These are phyloP conservation scores for Teratosphaeria pseudoeucalypti DNA, from an alignment of 2,329 filamentous ascomycete genomes.

Conservation along the genomic window DNA sequence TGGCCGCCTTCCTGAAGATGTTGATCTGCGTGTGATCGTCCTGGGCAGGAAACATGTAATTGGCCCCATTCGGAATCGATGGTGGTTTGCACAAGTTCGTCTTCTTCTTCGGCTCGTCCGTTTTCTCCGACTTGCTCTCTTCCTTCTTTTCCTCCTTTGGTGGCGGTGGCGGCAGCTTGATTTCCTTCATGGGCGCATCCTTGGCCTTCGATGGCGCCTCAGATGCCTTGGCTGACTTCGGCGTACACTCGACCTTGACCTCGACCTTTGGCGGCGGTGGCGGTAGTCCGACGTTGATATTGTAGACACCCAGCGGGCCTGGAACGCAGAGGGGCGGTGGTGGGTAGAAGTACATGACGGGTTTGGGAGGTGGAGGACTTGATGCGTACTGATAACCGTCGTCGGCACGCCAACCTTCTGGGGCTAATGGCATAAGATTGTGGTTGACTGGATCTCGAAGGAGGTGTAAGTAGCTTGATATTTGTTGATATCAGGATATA, in stretches of 20 bases:
- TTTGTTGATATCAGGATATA: background rate
- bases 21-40: conserved; percentile 16
- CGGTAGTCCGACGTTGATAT: background rate
- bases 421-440: background rate
- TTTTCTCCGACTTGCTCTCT: background rate
- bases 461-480: background rate
- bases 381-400: conserved; percentile 1
- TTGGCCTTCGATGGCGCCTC: background rate
- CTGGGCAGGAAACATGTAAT: conserved; percentile 15
- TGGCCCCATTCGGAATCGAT: conserved; percentile 8
- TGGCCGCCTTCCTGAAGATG: conserved; percentile 15
- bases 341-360: background rate
- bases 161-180: background rate
- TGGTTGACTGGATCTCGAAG: background rate
- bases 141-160: conserved; percentile 1
- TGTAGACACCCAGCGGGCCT: conserved; percentile 3
- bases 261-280: background rate
- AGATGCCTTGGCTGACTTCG: background rate
- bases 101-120: conserved; percentile 4
- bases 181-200: background rate
- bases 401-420: conserved; percentile 5
- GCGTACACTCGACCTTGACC: background rate
- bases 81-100: conserved; percentile 7
- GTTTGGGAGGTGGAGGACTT: background rate
- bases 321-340: background rate